These are phyloP conservation scores for Phyllosticta citrichinensis DNA, from an alignment of 2,329 filamentous ascomycete genomes.

Conservation along the genomic window DNA sequence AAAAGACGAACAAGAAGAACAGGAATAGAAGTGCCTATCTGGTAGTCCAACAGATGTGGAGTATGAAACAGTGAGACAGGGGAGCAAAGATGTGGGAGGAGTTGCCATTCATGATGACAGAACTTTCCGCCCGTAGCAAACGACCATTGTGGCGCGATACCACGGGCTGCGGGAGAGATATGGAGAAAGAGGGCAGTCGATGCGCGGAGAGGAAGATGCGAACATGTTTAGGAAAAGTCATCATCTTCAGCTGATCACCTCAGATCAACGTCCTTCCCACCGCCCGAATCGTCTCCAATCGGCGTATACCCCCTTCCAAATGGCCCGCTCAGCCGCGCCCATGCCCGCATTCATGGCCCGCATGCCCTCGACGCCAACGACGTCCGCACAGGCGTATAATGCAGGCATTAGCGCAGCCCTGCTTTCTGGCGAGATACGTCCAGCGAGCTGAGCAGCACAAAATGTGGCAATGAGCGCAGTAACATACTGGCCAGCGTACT, in stretches of 20 bases:
- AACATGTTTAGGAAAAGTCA: neutral
- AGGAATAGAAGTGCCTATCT: too few relatives aligned
- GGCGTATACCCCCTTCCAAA: conserved; percentile 28
- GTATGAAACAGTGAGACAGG: too few relatives aligned
- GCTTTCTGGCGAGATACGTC: conserved; percentile 39
- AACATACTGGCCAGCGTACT: conserved; percentile 47
- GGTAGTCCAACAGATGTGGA: too few relatives aligned
- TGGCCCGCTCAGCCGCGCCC: conserved; percentile 21
- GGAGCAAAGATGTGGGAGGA: too few relatives aligned
- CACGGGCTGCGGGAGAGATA: too few relatives aligned
- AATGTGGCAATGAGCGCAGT: conserved; percentile 50
- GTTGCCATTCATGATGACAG: too few relatives aligned
- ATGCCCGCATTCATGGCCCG: conserved; percentile 30
- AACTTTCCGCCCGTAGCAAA: too few relatives aligned
- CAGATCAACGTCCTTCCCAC: conserved; percentile 10
- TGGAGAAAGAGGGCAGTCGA: too few relatives aligned
- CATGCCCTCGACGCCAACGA: conserved; percentile 22
- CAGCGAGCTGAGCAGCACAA: conserved; percentile 41
- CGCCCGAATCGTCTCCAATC: conserved; percentile 25
- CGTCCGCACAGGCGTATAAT: conserved; percentile 31
- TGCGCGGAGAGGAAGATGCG: too few relatives aligned
- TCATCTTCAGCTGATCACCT: neutral
- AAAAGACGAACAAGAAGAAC: too few relatives aligned
- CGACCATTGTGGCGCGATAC: too few relatives aligned
- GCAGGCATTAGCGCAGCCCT: conserved; percentile 50